Base-by-base conservation (phyloP, 176 grass and related monocot species). In the Triticum dicoccoides region DNA sequence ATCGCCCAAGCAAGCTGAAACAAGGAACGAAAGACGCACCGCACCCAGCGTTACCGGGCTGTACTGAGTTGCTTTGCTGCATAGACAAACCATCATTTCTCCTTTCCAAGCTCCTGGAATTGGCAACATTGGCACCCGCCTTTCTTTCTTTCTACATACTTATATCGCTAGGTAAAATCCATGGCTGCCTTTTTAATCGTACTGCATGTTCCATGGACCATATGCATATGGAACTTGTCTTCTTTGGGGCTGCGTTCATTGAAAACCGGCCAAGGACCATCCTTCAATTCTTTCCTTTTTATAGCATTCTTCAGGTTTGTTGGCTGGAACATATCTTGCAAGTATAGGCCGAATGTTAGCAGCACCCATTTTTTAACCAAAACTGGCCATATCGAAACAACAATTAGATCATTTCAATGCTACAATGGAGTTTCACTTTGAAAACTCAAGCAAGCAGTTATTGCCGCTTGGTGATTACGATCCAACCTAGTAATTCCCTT, bases 101-200 rank as follows among this genome's bases (percentile, higher is more conserved):
- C 42, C 71, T 77, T 77, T 83, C 54, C 54, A 34, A 34, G 21
- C 29, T 74, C 15, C 81, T 79, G 41, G n/a, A 71, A 47, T 6
- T 9, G 65, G 66, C 27, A 71, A 67, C 6, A 59, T 37, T 8
- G 61, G 41, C 69, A 45, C 13, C 9, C 77, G 6, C 61, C 61
- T 66, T 65, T 80, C 61, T 58, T 74, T 85, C 59, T 44, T 80
- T 25, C 82, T 75, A 47, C 45, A 13, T 74, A 25, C 25, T 25
- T 25, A 49, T 76, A 41, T 23, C 66, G n/a, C 8, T 2, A 11
- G 73, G 73, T 54, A 11, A 54, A 76, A 52, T 21, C 73, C 17
- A 76, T 76, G 27, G 29, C 8, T 54, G 45, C 15, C 24, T 76
- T 76, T 76, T 49, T 6, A 1, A 2, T 54, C 30, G 73, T 76